Evolutionary conservation across 1,284 basidiomycete genomes (phyloP).

Genomic region (Pyrrhoderma noxium): DNA sequence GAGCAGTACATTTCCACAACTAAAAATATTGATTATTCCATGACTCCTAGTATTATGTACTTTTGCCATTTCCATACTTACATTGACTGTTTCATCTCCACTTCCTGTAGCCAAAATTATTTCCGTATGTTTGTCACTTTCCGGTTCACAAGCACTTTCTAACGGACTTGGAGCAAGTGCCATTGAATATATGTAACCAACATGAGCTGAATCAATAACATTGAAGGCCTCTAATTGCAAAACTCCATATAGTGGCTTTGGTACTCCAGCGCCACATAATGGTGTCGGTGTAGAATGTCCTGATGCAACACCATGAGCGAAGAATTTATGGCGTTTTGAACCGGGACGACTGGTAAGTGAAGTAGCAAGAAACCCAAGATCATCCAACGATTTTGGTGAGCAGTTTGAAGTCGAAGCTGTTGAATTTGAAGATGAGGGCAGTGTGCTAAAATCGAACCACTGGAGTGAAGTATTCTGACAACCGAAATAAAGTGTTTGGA

Average conservation of each 20-base stretch:
- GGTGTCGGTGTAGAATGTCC: conserved; percentile 16
- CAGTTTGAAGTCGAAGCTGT: neutral
- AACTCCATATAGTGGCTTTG: conserved; percentile 25
- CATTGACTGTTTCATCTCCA: conserved; percentile 86
- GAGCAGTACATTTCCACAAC: conserved; percentile 67
- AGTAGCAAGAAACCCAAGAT: conserved; percentile 4
- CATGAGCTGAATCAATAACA: conserved; percentile 83
- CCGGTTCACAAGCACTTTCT: conserved; percentile 31
- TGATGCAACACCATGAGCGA: conserved; percentile 35
- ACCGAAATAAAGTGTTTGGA: conserved; percentile 78
- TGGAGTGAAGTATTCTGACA: conserved; percentile 88
- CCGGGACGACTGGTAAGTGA: conserved; percentile 10
- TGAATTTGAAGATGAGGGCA: neutral
- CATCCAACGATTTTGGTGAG: conserved; percentile 2
- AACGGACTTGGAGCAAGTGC: conserved; percentile 42
- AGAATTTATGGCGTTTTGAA: conserved; percentile 70
- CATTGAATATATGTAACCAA: conserved; percentile 92
- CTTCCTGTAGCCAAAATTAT: conserved; percentile 74
- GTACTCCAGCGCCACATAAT: conserved; percentile 22
- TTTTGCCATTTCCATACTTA: conserved; percentile 23
- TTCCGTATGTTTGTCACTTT: conserved; percentile 29
- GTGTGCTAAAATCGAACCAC: conserved; percentile 59
- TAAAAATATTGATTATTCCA: conserved; percentile 23
- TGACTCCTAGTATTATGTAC: no score
- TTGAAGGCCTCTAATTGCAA: conserved; percentile 59